phyloP scores from a whole-genome alignment of 257 asterid species.

The Galeopsis tetrahit region DNA sequence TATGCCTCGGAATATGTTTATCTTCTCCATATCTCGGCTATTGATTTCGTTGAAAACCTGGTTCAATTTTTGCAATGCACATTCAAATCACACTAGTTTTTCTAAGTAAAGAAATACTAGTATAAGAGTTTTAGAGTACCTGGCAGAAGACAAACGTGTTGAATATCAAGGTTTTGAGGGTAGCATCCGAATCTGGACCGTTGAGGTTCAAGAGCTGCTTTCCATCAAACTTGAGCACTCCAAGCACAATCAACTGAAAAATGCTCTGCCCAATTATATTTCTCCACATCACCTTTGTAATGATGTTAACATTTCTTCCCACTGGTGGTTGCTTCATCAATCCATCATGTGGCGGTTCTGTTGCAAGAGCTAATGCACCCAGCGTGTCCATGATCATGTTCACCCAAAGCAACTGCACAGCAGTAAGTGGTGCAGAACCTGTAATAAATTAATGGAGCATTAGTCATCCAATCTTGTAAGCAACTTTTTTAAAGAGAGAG shows the following conservation, averaged over 20 bases:
- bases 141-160: constrained; percentile 90
- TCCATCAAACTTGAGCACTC: constrained; percentile 58
- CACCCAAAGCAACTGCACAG: constrained; percentile 93
- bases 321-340: constrained; percentile 73
- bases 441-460: constrained; percentile 4
- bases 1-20: constrained; percentile 66
- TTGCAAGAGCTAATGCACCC: constrained; percentile 89
- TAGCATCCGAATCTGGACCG: constrained; percentile 50
- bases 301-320: constrained; percentile 60
- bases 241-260: constrained; percentile 68
- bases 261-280: constrained; percentile 80
- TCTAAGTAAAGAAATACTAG: neutral
- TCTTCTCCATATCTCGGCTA: constrained; percentile 86
- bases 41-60: constrained; percentile 86
- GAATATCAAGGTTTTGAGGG: constrained; percentile 74
- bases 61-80: neutral
- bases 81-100: neutral
- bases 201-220: constrained; percentile 49
- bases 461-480: neutral
- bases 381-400: constrained; percentile 94
- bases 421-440: constrained; percentile 91
- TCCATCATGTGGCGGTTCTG: constrained; percentile 82
- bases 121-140: constrained; percentile 34
- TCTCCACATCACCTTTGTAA: constrained; percentile 82
- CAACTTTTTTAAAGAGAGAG: neutral